phyloP scores from a whole-genome alignment of 2,329 filamentous ascomycete genomes.

The Sordariomycetes sp. region DNA sequence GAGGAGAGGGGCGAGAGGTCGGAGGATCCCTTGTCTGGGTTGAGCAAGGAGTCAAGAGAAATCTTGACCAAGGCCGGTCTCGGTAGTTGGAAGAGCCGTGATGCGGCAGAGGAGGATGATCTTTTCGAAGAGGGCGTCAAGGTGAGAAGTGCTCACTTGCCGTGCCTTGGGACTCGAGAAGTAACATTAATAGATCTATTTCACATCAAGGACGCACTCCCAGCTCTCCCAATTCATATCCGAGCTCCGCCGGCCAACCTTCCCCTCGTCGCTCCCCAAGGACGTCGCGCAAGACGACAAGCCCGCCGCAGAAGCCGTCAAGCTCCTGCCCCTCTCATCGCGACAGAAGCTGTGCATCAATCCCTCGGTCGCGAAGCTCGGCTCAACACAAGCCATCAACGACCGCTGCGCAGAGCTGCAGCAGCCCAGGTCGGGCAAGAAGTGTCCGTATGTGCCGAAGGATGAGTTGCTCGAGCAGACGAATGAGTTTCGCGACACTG shows the following conservation, averaged over 20 bases:
- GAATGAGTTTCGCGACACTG: slow-evolving; percentile 75
- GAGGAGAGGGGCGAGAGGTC: slow-evolving; percentile 37
- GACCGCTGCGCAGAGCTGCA: slow-evolving; percentile 88
- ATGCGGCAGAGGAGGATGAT: slow-evolving; percentile 23
- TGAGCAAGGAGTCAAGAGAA: slow-evolving; percentile 68
- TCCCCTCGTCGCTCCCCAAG: slow-evolving; percentile 60
- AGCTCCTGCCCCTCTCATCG: slow-evolving; percentile 76
- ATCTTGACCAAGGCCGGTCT: slow-evolving; percentile 60
- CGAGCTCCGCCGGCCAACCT: slow-evolving; percentile 68
- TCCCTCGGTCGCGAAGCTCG: slow-evolving; percentile 63
- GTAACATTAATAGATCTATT: slow-evolving; percentile 57
- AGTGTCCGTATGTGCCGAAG: slow-evolving; percentile 70
- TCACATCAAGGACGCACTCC: slow-evolving; percentile 87
- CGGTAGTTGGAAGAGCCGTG: slow-evolving; percentile 18
- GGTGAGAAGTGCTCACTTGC: slow-evolving; percentile 23
- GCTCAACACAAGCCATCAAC: slow-evolving; percentile 74
- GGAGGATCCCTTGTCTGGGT: slow-evolving; percentile 35
- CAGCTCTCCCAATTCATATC: slow-evolving; percentile 82
- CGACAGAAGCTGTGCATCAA: slow-evolving; percentile 90
- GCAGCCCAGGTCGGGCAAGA: slow-evolving; percentile 48
- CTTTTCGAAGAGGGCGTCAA: slow-evolving; percentile 60
- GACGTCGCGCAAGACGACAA: slow-evolving; percentile 20
- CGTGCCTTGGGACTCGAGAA: slow-evolving; percentile 6
- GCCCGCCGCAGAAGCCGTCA: slow-evolving; percentile 40
- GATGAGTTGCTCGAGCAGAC: slow-evolving; percentile 64